Evolutionary conservation across 78 protist genomes (phyloP).

Genomic region (Dictyostelium firmibasis): DNA sequence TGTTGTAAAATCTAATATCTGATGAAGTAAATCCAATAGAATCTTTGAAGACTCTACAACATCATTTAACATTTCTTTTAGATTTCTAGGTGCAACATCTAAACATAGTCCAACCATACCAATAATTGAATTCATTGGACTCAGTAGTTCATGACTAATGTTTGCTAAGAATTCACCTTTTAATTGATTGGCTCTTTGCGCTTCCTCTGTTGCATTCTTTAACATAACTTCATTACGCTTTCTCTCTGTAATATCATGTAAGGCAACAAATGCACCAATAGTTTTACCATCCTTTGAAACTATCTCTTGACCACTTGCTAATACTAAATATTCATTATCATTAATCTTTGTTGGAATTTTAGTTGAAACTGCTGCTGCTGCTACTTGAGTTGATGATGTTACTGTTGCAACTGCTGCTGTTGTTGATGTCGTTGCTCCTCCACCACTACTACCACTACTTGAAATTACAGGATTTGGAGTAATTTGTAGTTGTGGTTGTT

Average conservation of each 20-base stretch:
- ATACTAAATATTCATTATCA: conserved; percentile 25
- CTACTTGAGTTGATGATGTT: neutral
- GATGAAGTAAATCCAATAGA: conserved; percentile 21
- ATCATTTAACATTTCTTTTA: conserved; percentile 43
- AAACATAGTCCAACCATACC: conserved; percentile 61
- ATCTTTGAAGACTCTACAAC: conserved; percentile 27
- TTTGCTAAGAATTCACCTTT: conserved; percentile 48
- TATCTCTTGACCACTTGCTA: conserved; percentile 47
- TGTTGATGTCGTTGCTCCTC: neutral
- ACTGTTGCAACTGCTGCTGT: neutral
- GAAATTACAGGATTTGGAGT: neutral
- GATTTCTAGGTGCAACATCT: conserved; percentile 32
- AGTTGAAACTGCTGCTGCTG: neutral
- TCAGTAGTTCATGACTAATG: conserved; percentile 55
- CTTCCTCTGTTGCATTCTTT: conserved; percentile 6
- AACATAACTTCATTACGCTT: conserved; percentile 15
- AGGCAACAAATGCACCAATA: conserved; percentile 35
- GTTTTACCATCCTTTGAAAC: conserved; percentile 34
- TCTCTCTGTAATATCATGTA: conserved; percentile 50
- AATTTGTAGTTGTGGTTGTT: neutral
- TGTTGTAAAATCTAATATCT: conserved; percentile 37
- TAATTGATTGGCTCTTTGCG: conserved; percentile 45
- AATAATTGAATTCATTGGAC: conserved; percentile 71
- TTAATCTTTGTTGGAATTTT: neutral
- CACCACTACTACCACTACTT: neutral